Evolutionary conservation across 768 basidiomycete genomes (phyloP).

Genomic region (Psilocybe azurescens): DNA sequence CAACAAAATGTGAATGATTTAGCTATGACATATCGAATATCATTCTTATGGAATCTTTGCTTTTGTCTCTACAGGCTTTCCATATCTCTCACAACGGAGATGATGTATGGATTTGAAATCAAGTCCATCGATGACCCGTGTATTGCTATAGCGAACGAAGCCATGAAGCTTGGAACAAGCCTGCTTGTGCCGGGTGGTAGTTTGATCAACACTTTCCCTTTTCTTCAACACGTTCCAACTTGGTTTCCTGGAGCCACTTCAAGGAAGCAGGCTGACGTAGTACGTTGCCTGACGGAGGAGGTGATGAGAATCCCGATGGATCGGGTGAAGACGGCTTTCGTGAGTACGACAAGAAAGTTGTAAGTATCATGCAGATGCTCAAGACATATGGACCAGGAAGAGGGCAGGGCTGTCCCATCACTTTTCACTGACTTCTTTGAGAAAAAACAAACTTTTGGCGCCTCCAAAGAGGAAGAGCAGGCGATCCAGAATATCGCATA

Average conservation of each 20-base stretch:
- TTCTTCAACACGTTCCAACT: conserved; percentile 20
- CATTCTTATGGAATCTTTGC: too few species aligned
- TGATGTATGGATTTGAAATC: conserved; percentile 25
- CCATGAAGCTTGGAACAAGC: conserved; percentile 26
- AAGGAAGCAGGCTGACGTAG: conserved; percentile 13
- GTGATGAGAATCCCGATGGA: conserved; percentile 16
- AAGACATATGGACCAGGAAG: not conserved
- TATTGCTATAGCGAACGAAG: conserved; percentile 33
- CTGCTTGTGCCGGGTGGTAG: conserved; percentile 14
- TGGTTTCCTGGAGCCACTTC: conserved; percentile 26
- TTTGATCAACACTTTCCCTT: conserved; percentile 20
- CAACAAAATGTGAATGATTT: not conserved
- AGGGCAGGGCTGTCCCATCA: conserved; percentile 12
- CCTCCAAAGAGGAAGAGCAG: conserved; percentile 8
- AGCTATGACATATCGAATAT: too few species aligned
- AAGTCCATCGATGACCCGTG: conserved; percentile 17
- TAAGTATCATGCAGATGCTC: not conserved
- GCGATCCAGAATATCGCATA: conserved; percentile 12
- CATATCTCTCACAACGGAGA: conserved; percentile 18
- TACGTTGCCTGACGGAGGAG: conserved; percentile 19
- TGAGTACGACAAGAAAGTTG: too few species aligned
- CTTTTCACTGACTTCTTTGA: conserved; percentile 15
- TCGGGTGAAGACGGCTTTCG: conserved; percentile 6
- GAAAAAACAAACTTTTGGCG: not conserved
- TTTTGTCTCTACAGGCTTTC: conserved; percentile 1